A percentile compares a stretch with the other conserved stretches of the same genome.
These are phyloP conservation scores for Fusarium musae DNA, from an alignment of 2,329 filamentous ascomycete species.

Conservation along the genomic window DNA sequence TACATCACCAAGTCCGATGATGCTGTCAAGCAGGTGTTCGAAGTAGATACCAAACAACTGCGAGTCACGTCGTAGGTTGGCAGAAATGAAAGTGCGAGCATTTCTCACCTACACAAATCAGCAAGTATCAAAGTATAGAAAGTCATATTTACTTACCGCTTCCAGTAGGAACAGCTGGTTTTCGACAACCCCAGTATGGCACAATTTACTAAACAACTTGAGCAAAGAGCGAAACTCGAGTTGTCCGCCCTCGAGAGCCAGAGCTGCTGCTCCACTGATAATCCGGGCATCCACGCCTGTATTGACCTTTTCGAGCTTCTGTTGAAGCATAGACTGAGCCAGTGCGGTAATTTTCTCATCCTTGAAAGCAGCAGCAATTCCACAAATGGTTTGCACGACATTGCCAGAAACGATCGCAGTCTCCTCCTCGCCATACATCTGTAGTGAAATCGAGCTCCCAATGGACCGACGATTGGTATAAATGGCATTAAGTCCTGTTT, in stretches of 20 bases:
- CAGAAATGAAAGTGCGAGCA: slow-evolving; percentile 83
- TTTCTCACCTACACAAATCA: slow-evolving; percentile 69
- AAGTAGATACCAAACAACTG: slow-evolving; percentile 86
- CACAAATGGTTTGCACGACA: slow-evolving; percentile 94
- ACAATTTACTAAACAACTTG: slow-evolving; percentile 82
- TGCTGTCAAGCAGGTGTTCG: slow-evolving; percentile 82
- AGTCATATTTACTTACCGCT: slow-evolving; percentile 66
- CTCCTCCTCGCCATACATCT: slow-evolving; percentile 80
- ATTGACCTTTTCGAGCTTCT: slow-evolving; percentile 90
- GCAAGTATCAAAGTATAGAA: not conserved
- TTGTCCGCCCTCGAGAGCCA: slow-evolving; percentile 81
- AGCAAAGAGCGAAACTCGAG: slow-evolving; percentile 87
- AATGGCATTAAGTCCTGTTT: slow-evolving; percentile 54
- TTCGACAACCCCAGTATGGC: slow-evolving; percentile 76
- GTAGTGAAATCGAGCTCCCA: slow-evolving; percentile 83
- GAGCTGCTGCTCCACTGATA: slow-evolving; percentile 80
- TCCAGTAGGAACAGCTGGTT: slow-evolving; percentile 74
- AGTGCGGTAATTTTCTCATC: slow-evolving; percentile 94
- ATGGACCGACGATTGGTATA: slow-evolving; percentile 68
- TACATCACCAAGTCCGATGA: slow-evolving; percentile 90
- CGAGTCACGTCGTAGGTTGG: slow-evolving; percentile 73
- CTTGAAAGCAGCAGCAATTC: slow-evolving; percentile 82
- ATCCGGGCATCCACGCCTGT: slow-evolving; percentile 84
- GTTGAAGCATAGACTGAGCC: slow-evolving; percentile 94
- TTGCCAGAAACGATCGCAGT: slow-evolving; percentile 81